Conservation (phyloP, 2,329 filamentous ascomycete species). For the Ceratocystis smalleyi region DNA sequence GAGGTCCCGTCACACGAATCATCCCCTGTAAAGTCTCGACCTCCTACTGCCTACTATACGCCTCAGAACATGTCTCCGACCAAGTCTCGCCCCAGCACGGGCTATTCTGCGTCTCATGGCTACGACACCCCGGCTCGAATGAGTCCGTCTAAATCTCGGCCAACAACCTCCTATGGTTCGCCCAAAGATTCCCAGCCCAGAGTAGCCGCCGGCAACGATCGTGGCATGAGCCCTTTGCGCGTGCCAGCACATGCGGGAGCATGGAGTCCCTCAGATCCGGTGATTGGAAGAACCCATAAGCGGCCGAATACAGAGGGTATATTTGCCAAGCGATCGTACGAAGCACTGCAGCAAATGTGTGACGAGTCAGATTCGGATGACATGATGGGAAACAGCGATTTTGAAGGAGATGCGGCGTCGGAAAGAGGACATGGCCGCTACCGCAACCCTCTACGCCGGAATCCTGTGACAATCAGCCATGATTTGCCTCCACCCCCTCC, state of each 20-base stretch:
- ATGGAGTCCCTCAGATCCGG: constrained; percentile 39
- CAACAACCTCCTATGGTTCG: background rate
- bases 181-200: background rate
- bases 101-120: constrained; percentile 8
- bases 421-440: constrained; percentile 21
- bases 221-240: constrained; percentile 21
- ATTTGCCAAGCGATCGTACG: constrained; percentile 28
- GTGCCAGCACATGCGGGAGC: constrained; percentile 37
- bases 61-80: constrained; percentile 7
- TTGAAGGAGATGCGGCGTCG: constrained; percentile 23
- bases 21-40: constrained; percentile 8
- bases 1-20: constrained; percentile 34
- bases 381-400: constrained; percentile 21
- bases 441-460: constrained; percentile 39
- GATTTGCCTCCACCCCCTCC: constrained; percentile 2
- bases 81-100: constrained; percentile 20
- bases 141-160: constrained; percentile 14
- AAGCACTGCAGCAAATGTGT: constrained; percentile 32
- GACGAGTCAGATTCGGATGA: constrained; percentile 29
- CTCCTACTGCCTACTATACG: constrained; percentile 8
- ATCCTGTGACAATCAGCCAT: constrained; percentile 26
- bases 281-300: constrained; percentile 39
- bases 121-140: constrained; percentile 12
- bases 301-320: constrained; percentile 29
- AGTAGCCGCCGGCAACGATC: constrained; percentile 1